Conservation (phyloP, 371 early-diverging fungal genomes). For the Mortierella sp. region DNA sequence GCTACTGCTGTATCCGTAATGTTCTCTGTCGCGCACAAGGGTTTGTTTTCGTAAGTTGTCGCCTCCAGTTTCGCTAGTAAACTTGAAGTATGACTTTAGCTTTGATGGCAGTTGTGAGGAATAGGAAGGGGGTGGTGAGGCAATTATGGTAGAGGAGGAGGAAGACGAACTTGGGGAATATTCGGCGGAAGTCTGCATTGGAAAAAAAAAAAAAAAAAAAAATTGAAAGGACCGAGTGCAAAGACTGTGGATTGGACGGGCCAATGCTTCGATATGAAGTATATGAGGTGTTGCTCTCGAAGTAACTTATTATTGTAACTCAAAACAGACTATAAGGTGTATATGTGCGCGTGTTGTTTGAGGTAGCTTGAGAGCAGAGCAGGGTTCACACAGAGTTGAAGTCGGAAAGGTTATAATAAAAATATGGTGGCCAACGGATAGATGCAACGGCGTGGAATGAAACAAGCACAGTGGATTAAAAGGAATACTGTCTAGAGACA, state of each 20-base stretch:
- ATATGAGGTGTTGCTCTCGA: conserved; percentile 1
- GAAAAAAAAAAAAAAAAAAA: neutral
- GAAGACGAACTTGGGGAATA: conserved; percentile 12
- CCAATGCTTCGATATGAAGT: neutral
- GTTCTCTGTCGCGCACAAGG: conserved; percentile 12
- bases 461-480: too few relatives aligned
- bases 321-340: neutral
- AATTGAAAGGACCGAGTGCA: neutral
- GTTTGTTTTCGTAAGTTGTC: conserved; percentile 10
- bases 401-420: neutral
- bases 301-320: neutral
- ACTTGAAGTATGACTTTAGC: conserved; percentile 31
- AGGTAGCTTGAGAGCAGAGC: neutral
- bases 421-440: neutral
- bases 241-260: neutral
- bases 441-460: too few relatives aligned
- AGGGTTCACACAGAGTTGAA: neutral
- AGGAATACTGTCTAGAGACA: too few relatives aligned
- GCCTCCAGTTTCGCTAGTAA: conserved; percentile 11
- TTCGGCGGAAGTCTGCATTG: conserved; percentile 31
- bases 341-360: neutral
- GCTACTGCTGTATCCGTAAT: neutral
- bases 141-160: conserved; percentile 19
- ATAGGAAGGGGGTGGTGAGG: conserved; percentile 29
- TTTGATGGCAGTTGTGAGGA: conserved; percentile 42